Percentiles rank a stretch among this genome's conserved stretches.
phyloP scores from a whole-genome alignment of 768 basidiomycete genomes.

The Polyporus arcularius region DNA sequence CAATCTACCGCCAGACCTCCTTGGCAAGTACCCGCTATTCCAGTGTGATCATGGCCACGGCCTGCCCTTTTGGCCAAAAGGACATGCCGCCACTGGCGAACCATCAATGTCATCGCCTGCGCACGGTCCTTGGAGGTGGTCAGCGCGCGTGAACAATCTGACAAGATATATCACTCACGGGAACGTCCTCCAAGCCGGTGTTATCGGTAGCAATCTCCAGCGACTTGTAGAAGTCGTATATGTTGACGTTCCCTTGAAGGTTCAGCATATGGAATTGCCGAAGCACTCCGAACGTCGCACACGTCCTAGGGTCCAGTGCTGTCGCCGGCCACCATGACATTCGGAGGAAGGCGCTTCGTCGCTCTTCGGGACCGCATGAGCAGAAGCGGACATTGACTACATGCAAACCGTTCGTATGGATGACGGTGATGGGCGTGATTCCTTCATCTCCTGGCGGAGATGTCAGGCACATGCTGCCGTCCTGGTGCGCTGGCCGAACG shows the following conservation, averaged over 20 bases:
- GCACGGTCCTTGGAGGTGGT: background rate
- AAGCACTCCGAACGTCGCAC: background rate
- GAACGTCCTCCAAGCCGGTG: background rate
- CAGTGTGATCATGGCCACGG: background rate
- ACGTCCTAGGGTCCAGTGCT: background rate
- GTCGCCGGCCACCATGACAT: background rate
- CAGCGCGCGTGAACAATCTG: no score
- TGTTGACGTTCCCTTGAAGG: background rate
- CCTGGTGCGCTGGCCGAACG: no score
- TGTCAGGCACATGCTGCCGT: no score
- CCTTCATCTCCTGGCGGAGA: no score
- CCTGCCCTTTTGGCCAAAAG: background rate
- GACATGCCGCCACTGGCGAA: background rate
- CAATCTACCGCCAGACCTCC: background rate
- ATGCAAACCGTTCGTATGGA: background rate
- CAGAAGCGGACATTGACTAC: background rate
- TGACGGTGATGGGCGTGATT: no score
- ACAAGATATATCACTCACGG: background rate
- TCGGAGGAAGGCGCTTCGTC: background rate
- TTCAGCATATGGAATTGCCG: background rate
- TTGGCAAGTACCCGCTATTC: background rate
- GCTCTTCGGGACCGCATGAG: no score
- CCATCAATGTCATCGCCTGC: background rate
- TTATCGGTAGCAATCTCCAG: background rate
- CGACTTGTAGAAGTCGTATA: background rate